phyloP scores from a whole-genome alignment of 805 yeast species.

The Ogataea chonburiensis region DNA sequence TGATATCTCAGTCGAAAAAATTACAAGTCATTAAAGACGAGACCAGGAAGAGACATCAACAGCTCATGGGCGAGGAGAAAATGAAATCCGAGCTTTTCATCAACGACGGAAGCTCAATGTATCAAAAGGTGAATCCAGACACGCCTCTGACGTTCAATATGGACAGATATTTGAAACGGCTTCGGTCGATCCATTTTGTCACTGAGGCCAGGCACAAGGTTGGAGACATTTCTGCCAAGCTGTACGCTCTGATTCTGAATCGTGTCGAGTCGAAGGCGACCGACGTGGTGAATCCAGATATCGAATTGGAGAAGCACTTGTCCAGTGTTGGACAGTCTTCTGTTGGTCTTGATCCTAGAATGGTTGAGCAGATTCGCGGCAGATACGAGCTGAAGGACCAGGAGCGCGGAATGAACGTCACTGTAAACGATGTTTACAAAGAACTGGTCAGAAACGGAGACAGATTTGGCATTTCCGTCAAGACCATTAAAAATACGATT shows the following conservation, averaged over 20 bases:
- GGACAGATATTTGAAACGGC: conserved; percentile 62
- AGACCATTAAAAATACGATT: conserved; percentile 37
- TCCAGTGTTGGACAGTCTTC: conserved; percentile 34
- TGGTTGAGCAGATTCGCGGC: conserved; percentile 24
- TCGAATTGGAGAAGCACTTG: conserved; percentile 28
- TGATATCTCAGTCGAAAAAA: conserved; percentile 53
- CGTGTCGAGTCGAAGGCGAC: conserved; percentile 59
- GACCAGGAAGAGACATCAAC: conserved; percentile 38
- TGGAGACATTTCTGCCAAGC: conserved; percentile 63
- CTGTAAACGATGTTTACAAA: conserved; percentile 42
- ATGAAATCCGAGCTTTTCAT: conserved; percentile 13
- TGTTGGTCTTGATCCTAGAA: conserved; percentile 34
- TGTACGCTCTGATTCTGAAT: conserved; percentile 59
- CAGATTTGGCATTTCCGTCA: conserved; percentile 35
- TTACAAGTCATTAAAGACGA: conserved; percentile 60
- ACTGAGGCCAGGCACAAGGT: conserved; percentile 63
- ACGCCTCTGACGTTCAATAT: conserved; percentile 61
- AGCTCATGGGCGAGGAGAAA: conserved; percentile 16
- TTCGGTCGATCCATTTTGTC: conserved; percentile 63
- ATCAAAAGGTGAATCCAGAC: conserved; percentile 45
- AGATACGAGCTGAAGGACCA: conserved; percentile 35
- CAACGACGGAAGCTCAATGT: conserved; percentile 12
- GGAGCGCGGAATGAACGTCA: conserved; percentile 37
- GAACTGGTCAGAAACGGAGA: conserved; percentile 33
- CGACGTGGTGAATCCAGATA: conserved; percentile 21